Base-by-base conservation (phyloP, 805 yeast species). In the Cyberlindnera bimundalis region DNA sequence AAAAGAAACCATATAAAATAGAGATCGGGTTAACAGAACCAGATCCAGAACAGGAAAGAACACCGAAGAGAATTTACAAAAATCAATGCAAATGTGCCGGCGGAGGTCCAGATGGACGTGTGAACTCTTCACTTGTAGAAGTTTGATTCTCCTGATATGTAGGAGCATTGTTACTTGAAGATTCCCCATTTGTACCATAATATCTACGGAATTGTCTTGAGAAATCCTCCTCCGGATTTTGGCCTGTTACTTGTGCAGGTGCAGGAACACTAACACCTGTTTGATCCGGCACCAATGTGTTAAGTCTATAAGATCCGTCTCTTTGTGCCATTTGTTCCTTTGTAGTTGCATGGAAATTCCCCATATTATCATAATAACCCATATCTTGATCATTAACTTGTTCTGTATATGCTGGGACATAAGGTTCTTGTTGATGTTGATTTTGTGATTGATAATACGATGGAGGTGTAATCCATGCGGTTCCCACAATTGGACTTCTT, bases 391-490 rank as follows among this genome's bases (percentile, higher is more conserved):
- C 86, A 47, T 79, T 80, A 0, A 89, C 79, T 13, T 68, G 62
- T 11, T 67, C 84, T 0, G 88, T 76, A 48, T 84, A 84, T 3
- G 81, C 71, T 0, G 95, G 95, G 1, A 83, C 86, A 50, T 68
- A 78, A 1, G 75, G 75, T 33, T 68, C 62, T 46, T 32, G 51
- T 45, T 33, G 51, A 39, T 29, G 72, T 40, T 33, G 51, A 15
- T 29, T 11, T 42, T 42, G 60, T 12, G 46, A 49, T 30, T 43
- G 65, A 64, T 62, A 52, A 52, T 85, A 84, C n/a, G 78, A 71
- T 3, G 88, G 90, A 6, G 96, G 96, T 0, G 93, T 83, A 67
- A 88, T 77, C 95, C 95, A 84, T 10, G 84, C 76, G 1, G 93
- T 84, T 9, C 91, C 91, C 44, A 75, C 66, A 2, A 86, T 67